Conservation (phyloP, 129 eudicot species). For the Pittosporum tobira region DNA sequence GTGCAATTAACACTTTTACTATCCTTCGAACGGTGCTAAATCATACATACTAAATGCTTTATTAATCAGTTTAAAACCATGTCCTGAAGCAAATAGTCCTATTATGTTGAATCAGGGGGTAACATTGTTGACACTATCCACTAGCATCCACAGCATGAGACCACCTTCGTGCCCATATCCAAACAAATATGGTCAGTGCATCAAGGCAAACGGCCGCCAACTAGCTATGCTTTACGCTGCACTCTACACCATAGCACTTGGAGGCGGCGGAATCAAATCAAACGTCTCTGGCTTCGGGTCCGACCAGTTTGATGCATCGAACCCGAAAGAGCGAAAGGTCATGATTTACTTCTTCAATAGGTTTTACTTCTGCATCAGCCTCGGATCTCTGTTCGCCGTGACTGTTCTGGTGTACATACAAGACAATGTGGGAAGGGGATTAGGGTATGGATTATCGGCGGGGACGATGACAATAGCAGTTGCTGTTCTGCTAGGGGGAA, state of each 20-base stretch:
- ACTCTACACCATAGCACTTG: slow-evolving; percentile 87
- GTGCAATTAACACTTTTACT: no score
- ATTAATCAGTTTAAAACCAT: background rate
- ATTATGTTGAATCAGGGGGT: slow-evolving; percentile 48
- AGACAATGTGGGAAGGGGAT: slow-evolving; percentile 87
- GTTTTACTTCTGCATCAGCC: slow-evolving; percentile 75
- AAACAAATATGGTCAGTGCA: slow-evolving; percentile 43
- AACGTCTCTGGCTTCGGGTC: slow-evolving; percentile 97
- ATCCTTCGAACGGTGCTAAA: no score
- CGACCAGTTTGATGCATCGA: slow-evolving; percentile 72
- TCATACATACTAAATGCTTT: background rate
- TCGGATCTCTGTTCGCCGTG: slow-evolving; percentile 86
- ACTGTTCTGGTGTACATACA: slow-evolving; percentile 82
- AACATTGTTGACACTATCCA: slow-evolving; percentile 65
- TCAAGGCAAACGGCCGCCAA: slow-evolving; percentile 65
- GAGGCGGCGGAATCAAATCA: slow-evolving; percentile 96
- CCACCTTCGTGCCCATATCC: slow-evolving; percentile 66
- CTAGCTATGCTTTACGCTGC: slow-evolving; percentile 64
- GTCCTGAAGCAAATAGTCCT: background rate
- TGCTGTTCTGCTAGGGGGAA: slow-evolving; percentile 52
- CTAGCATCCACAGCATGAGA: slow-evolving; percentile 65
- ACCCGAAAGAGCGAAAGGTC: slow-evolving; percentile 70
- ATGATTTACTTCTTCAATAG: slow-evolving; percentile 89
- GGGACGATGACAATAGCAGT: slow-evolving; percentile 82
- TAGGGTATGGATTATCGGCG: slow-evolving; percentile 91